Evolutionary conservation across 306 rosid genomes (phyloP), one percentile per base, ranked within the genome.

Genomic region (Arachis stenosperma): DNA sequence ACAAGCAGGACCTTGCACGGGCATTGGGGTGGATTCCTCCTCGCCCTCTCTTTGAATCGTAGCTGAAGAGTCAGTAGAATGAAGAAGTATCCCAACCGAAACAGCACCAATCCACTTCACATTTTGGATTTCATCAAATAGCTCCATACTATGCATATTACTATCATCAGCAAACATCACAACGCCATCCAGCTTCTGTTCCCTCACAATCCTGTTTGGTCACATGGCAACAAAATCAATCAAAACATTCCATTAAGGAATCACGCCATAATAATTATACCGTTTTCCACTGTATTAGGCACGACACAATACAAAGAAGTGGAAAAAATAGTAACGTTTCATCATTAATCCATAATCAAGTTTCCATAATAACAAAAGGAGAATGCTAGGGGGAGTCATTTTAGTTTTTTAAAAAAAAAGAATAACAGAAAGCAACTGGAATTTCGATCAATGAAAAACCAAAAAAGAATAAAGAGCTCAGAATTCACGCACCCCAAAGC

Each of bases 161-260:
- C 99, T 95, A 81, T 95, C 99, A 81, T 95, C 99, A 1, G 94
- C 92, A 88, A 95, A 95, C 88, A 90, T 77, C 83, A 92, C 97
- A 65, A 83, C 81, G 78, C 98, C 99, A 70, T 95, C 98, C 81
- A 95, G 76, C 89, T 78, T 92, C 88, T 79, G 79, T 65, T 92
- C 85, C 58, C 93, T 90, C 77, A 90, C 89, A 83, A 88, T 75
- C 80, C 98, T 95, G 96, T 78, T 79, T 78, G 86, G 82, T 71
- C 75, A 73, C 53, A 84, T 13, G 56, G 40, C 52, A 79, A 65
- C 46, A 6, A 60, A 73, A 65, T 54, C 8, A 60, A 73, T 84
- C 85, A 22, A 75, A 77, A 74, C 1, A 62, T 59, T 71, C 69
- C 69, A 44, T 69, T 61, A 6, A 58, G 73, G 48, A 29, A 59